These are phyloP conservation scores for Gynostemma pentaphyllum DNA, from an alignment of 306 rosid genomes.

Conservation along the genomic window DNA sequence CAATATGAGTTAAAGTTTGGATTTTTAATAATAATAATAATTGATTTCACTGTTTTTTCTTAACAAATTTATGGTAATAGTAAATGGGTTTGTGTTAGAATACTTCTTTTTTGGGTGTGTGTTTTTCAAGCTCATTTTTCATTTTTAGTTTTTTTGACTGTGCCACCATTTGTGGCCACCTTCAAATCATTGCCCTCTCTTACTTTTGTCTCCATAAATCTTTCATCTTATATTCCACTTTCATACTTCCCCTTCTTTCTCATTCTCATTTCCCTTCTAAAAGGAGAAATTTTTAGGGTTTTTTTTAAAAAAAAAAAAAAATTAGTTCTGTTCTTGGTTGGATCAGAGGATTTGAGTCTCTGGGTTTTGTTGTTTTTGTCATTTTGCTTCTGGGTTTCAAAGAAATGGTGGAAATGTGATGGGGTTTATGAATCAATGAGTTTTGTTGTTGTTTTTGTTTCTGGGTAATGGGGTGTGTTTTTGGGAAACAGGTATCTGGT, in stretches of 20 bases:
- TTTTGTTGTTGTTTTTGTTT: background rate
- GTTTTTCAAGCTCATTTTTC: conserved; percentile 16
- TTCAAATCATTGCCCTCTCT: conserved; percentile 55
- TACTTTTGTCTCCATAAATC: conserved; percentile 75
- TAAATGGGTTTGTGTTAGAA: background rate
- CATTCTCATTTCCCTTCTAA: background rate
- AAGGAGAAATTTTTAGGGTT: conserved; percentile 5
- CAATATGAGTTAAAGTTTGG: background rate
- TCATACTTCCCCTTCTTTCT: conserved; percentile 19
- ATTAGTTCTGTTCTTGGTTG: background rate
- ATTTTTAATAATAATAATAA: background rate
- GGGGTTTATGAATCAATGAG: conserved; percentile 34
- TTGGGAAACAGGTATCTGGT: conserved; percentile 42
- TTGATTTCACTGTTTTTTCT: conserved; percentile 19
- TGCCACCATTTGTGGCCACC: conserved; percentile 60
- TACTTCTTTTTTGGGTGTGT: conserved; percentile 1
- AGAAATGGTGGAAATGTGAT: conserved; percentile 33
- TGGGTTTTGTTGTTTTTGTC: conserved; percentile 15
- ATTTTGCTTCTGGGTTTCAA: too few species aligned
- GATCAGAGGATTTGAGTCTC: background rate
- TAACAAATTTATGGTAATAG: background rate
- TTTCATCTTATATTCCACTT: conserved; percentile 18
- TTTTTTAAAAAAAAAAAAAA: too few species aligned
- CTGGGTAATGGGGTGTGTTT: conserved; percentile 75
- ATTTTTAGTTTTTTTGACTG: conserved; percentile 45